Conservation (phyloP, 2,329 filamentous ascomycete species). For the Celoporthe dispersa region DNA sequence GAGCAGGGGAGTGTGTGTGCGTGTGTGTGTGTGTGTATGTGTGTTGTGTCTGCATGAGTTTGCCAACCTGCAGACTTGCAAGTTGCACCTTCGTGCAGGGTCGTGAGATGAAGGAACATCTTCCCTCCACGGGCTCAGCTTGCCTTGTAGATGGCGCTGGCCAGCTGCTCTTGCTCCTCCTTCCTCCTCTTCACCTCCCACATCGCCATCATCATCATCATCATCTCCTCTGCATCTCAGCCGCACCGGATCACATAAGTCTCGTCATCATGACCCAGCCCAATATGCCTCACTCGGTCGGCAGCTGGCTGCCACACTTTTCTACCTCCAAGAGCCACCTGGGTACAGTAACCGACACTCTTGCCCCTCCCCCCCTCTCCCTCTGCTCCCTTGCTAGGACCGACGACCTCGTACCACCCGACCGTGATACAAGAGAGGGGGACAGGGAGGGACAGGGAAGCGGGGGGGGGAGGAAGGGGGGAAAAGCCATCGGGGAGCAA, state of each 20-base stretch:
- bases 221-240: slow-evolving; percentile 7
- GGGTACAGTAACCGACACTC: slow-evolving; percentile 8
- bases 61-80: slow-evolving; percentile 10
- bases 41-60: slow-evolving; percentile 13
- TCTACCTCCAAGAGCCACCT: background rate
- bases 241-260: background rate
- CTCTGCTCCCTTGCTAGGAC: background rate
- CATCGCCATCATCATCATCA: background rate
- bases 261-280: background rate
- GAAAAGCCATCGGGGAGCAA: background rate
- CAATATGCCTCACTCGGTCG: slow-evolving; percentile 17
- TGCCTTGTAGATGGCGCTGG: background rate
- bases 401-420: background rate
- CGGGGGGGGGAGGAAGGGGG: background rate
- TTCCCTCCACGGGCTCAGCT: background rate
- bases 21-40: background rate
- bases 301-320: slow-evolving; percentile 13
- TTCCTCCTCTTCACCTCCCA: background rate
- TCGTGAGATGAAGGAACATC: background rate
- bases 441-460: too few relatives aligned
- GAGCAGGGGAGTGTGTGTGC: slow-evolving; percentile 4
- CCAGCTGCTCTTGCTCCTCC: background rate
- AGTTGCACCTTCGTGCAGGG: background rate
- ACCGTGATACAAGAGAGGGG: background rate
- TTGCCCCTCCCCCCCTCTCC: background rate